These are phyloP conservation scores for Trametes versicolor DNA, from an alignment of 1,284 basidiomycete species.

Conservation along the genomic window DNA sequence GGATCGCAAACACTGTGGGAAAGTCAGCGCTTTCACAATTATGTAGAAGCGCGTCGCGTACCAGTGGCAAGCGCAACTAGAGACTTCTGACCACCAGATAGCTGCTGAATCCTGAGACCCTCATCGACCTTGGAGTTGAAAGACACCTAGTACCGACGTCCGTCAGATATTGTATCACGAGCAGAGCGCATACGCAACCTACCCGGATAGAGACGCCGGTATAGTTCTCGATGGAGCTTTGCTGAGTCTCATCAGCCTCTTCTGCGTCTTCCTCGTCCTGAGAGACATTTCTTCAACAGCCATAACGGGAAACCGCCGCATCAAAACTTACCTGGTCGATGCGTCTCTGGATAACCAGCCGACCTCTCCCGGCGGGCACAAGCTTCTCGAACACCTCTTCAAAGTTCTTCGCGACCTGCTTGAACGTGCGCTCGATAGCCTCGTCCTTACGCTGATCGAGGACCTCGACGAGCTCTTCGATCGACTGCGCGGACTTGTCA, in stretches of 20 bases:
- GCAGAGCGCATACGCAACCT: conserved; percentile 2
- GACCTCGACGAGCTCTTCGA: conserved; percentile 94
- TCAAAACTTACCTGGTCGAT: conserved; percentile 76
- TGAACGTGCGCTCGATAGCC: conserved; percentile 98
- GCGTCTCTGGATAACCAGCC: conserved; percentile 91
- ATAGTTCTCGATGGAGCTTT: conserved; percentile 90
- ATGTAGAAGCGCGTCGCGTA: conserved; percentile 42
- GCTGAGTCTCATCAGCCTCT: conserved; percentile 75
- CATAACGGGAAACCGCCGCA: neutral
- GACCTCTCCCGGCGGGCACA: conserved; percentile 93
- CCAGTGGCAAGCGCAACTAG: conserved; percentile 95
- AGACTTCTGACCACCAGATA: conserved; percentile 98
- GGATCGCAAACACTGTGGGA: conserved; percentile 92
- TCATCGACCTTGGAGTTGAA: conserved; percentile 99
- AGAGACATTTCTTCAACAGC: neutral
- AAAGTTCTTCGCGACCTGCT: conserved; percentile 97
- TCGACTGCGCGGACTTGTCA: conserved; percentile 88
- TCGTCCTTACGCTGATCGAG: conserved; percentile 98
- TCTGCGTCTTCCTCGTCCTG: conserved; percentile 75
- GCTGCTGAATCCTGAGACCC: conserved; percentile 94
- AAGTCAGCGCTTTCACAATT: neutral
- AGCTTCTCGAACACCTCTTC: conserved; percentile 97
- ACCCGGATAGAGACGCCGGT: conserved; percentile 95
- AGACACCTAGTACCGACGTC: conserved; percentile 72
- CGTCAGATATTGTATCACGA: neutral